Conservation (phyloP, 495 filamentous ascomycete genomes). For the Penicillium subrubescens region DNA sequence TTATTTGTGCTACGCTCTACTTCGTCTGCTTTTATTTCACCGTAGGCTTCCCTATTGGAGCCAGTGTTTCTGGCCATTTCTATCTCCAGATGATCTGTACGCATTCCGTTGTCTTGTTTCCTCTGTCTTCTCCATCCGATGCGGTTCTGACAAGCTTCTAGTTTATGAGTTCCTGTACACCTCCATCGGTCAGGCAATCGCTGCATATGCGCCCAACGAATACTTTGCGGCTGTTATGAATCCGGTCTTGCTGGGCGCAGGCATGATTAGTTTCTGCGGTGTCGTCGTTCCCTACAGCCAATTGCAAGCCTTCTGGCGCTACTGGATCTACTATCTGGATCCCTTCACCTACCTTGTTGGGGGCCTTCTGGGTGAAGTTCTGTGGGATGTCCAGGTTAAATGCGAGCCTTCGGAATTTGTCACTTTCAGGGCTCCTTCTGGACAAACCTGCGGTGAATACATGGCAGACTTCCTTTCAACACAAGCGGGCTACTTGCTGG, state of each 20-base stretch:
- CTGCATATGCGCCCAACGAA: constrained; percentile 57
- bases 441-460: constrained; percentile 70
- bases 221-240: constrained; percentile 58
- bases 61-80: constrained; percentile 48
- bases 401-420: constrained; percentile 62
- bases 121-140: too few species aligned
- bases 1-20: constrained; percentile 58
- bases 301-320: constrained; percentile 59
- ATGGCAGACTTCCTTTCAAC: constrained; percentile 53
- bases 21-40: constrained; percentile 64
- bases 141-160: constrained; percentile 21
- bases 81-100: constrained; percentile 51
- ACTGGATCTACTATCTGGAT: constrained; percentile 61
- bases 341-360: constrained; percentile 59
- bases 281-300: constrained; percentile 54
- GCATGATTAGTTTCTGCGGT: constrained; percentile 57
- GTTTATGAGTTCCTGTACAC: constrained; percentile 51
- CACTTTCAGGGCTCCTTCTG: constrained; percentile 60
- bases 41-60: constrained; percentile 47
- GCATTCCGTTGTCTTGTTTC: constrained; percentile 18
- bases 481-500: constrained; percentile 59
- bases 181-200: constrained; percentile 48
- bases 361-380: constrained; percentile 44
- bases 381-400: constrained; percentile 50
- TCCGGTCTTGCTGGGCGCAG: constrained; percentile 51